Evolutionary conservation across 306 rosid genomes (phyloP).

Genomic region (Ormosia semicastrata): DNA sequence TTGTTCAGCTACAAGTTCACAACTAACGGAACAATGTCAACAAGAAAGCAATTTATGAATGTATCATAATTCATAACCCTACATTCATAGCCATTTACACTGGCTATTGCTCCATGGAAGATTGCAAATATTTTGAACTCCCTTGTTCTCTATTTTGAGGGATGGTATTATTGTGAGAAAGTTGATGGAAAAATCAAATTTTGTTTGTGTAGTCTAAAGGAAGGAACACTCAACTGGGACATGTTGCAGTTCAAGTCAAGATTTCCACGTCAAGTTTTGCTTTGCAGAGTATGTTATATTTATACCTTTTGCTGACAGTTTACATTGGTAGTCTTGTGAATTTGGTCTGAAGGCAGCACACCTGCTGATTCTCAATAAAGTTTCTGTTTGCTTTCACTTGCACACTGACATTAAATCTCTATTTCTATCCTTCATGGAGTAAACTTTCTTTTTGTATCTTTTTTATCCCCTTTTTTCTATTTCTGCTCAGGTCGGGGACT

Average conservation of each 20-base stretch:
- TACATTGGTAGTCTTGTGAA: constrained; percentile 5
- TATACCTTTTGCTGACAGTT: background rate
- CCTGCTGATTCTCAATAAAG: background rate
- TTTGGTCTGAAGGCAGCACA: constrained; percentile 4
- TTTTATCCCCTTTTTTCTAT: background rate
- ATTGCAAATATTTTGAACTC: background rate
- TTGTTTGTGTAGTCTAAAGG: constrained; percentile 65
- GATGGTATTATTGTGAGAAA: background rate
- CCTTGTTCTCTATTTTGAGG: constrained; percentile 1
- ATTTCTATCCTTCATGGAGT: background rate
- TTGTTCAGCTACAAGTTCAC: constrained; percentile 6
- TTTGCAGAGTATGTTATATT: constrained; percentile 72
- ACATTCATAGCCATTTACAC: background rate
- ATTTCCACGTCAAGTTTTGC: constrained; percentile 88
- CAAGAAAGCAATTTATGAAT: background rate
- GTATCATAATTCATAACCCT: background rate
- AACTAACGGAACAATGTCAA: constrained; percentile 4
- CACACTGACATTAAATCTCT: background rate
- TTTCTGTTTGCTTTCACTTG: background rate
- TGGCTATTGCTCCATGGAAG: constrained; percentile 12
- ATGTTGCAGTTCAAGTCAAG: constrained; percentile 82
- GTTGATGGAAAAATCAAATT: constrained; percentile 3
- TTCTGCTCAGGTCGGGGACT: constrained; percentile 79
- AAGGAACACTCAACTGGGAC: constrained; percentile 87
- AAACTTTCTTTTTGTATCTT: background rate